Evolutionary conservation across 108 stramenopile genomes (phyloP).

Genomic region (Thalassiosira profunda): DNA sequence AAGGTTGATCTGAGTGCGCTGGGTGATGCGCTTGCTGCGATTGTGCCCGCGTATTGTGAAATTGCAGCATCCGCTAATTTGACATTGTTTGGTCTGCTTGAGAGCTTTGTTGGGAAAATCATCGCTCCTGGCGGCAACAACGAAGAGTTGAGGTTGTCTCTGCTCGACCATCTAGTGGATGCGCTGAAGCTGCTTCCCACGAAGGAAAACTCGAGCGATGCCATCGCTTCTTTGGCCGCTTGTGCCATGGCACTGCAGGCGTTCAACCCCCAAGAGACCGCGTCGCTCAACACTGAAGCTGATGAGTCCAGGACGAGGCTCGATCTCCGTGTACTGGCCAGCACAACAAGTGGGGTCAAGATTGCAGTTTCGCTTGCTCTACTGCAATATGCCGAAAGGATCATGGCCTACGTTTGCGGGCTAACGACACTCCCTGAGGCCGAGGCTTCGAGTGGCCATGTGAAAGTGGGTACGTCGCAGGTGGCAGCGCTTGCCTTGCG

Average conservation of each 20-base stretch:
- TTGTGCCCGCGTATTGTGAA: conserved; percentile 64
- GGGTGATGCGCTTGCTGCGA: conserved; percentile 44
- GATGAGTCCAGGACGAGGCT: conserved; percentile 1
- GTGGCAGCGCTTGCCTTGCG: conserved; percentile 18
- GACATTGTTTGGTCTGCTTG: conserved; percentile 50
- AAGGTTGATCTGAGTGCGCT: conserved; percentile 19
- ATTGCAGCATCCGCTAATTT: conserved; percentile 52
- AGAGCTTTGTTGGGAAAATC: conserved; percentile 47
- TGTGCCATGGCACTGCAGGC: conserved; percentile 37
- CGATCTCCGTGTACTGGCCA: conserved; percentile 27
- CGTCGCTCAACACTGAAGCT: neutral
- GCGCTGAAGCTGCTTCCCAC: conserved; percentile 40
- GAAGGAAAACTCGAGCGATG: conserved; percentile 45
- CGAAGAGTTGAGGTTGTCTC: conserved; percentile 17
- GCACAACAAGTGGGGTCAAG: conserved; percentile 27
- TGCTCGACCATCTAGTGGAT: conserved; percentile 48
- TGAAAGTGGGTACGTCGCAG: conserved; percentile 26
- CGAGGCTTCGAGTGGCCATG: neutral
- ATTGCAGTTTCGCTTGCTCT: conserved; percentile 35
- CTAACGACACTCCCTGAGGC: conserved; percentile 1
- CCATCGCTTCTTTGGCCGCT: conserved; percentile 53
- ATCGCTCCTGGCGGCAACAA: conserved; percentile 12
- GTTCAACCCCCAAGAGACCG: conserved; percentile 23
- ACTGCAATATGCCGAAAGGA: conserved; percentile 48
- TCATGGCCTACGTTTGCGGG: conserved; percentile 41